Evolutionary conservation across 768 basidiomycete species (phyloP).

Genomic region (Omphalotus guepiniiformis): DNA sequence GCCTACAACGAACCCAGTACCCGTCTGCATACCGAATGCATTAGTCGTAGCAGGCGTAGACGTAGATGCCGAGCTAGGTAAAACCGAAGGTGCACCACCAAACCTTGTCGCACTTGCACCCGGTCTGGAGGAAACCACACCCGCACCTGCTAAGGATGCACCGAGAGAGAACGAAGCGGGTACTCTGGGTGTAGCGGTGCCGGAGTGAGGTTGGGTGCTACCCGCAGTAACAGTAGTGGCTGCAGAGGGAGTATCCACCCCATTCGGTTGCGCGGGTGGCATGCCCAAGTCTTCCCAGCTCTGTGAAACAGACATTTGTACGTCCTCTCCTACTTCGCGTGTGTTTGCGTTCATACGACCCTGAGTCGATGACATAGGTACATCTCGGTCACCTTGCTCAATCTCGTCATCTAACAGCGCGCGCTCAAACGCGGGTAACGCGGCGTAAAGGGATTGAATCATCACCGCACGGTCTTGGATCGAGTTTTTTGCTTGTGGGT

Average conservation of each 20-base stretch:
- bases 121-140: background rate
- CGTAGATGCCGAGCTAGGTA: background rate
- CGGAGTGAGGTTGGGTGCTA: background rate
- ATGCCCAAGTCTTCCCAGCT: conserved; percentile 60
- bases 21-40: too few relatives aligned
- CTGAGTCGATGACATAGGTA: background rate
- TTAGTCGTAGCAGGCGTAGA: too few relatives aligned
- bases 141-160: background rate
- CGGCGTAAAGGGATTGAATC: conserved; percentile 64
- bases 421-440: conserved; percentile 61
- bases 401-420: conserved; percentile 58
- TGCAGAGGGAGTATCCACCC: conserved; percentile 2
- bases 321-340: conserved; percentile 18
- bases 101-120: conserved; percentile 5
- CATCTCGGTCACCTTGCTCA: too few relatives aligned
- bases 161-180: conserved; percentile 6
- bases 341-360: conserved; percentile 10
- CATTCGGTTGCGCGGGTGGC: conserved; percentile 13
- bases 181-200: background rate
- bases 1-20: too few relatives aligned
- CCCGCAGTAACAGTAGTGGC: conserved; percentile 6
- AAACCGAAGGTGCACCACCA: conserved; percentile 2
- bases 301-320: conserved; percentile 38
- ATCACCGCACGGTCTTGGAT: conserved; percentile 57
- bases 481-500: conserved; percentile 29